Percentiles rank a stretch among this genome's conserved stretches.
These are phyloP conservation scores for Haplographium delicatum DNA, from an alignment of 495 filamentous ascomycete species.

Conservation along the genomic window DNA sequence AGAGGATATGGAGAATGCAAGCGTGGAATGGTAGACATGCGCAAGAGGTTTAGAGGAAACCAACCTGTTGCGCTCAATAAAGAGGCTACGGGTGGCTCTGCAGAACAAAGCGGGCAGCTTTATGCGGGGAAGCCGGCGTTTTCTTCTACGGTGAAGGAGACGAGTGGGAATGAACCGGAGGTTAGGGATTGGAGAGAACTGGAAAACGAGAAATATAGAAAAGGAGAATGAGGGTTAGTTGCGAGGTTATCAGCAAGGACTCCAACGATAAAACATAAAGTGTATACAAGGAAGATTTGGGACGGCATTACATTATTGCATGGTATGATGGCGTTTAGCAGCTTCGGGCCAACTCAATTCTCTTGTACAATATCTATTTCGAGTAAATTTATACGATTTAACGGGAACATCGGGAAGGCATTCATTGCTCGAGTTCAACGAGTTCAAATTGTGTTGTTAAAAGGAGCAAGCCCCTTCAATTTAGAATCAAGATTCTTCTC, in stretches of 20 bases:
- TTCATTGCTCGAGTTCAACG: too few relatives aligned
- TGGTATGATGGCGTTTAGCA: conserved; percentile 8
- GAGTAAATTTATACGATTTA: too few relatives aligned
- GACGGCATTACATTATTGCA: background rate
- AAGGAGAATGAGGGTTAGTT: background rate
- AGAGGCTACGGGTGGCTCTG: conserved; percentile 53
- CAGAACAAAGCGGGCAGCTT: conserved; percentile 54
- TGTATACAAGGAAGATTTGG: background rate
- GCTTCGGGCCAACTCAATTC: background rate
- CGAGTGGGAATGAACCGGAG: conserved; percentile 45
- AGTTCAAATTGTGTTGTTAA: too few relatives aligned
- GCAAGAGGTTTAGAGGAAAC: conserved; percentile 97
- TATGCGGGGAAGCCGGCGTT: conserved; percentile 78
- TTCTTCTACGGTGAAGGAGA: conserved; percentile 42
- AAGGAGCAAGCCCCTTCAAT: too few relatives aligned
- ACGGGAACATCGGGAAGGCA: too few relatives aligned
- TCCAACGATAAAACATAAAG: background rate
- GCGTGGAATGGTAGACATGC: conserved; percentile 95
- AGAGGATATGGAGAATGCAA: conserved; percentile 93
- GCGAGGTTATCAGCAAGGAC: background rate
- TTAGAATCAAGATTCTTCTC: too few relatives aligned
- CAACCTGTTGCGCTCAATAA: conserved; percentile 65
- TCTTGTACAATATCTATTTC: background rate
- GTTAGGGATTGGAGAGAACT: conserved; percentile 50
- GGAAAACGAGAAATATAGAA: conserved; percentile 48